Evolutionary conservation across 2,329 filamentous ascomycete species (phyloP).

Genomic region (Fusarium veterinarium): DNA sequence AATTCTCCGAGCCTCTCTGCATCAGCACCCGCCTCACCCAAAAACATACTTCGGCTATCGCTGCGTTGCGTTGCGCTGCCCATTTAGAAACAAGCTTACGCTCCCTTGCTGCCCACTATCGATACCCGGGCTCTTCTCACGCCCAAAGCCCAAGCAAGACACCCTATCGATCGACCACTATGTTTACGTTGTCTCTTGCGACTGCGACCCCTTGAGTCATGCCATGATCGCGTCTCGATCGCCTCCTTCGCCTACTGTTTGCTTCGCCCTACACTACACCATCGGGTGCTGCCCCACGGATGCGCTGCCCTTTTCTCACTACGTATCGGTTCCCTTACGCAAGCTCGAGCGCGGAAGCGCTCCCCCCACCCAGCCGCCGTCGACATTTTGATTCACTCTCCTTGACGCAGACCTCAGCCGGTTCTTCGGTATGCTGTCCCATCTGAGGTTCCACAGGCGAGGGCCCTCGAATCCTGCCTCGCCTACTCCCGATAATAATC

Average conservation of each 20-base stretch:
- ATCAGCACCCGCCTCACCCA: constrained; percentile 12
- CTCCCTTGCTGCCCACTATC: constrained; percentile 32
- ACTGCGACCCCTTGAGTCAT: constrained; percentile 43
- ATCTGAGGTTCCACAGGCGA: constrained; percentile 69
- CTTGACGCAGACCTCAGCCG: constrained; percentile 33
- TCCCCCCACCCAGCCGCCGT: constrained; percentile 32
- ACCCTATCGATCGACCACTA: constrained; percentile 30
- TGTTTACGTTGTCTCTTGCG: constrained; percentile 39
- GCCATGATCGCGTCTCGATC: constrained; percentile 44
- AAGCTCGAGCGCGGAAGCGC: constrained; percentile 27
- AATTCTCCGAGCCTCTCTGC: neutral
- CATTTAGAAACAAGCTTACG: constrained; percentile 18
- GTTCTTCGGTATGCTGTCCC: constrained; percentile 58
- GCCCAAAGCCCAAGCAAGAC: constrained; percentile 12
- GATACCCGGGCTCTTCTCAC: constrained; percentile 18
- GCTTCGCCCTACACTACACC: constrained; percentile 35
- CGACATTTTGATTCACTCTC: constrained; percentile 37
- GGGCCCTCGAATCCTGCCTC: constrained; percentile 67
- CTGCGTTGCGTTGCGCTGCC: constrained; percentile 7
- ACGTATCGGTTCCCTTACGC: constrained; percentile 24
- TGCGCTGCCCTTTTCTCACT: constrained; percentile 32
- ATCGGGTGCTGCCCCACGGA: constrained; percentile 35
- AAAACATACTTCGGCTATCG: constrained; percentile 7
- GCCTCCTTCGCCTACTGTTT: constrained; percentile 34
- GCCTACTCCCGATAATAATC: constrained; percentile 61